Conservation (phyloP, 140 eudicot species). For the Anethum foeniculum region DNA sequence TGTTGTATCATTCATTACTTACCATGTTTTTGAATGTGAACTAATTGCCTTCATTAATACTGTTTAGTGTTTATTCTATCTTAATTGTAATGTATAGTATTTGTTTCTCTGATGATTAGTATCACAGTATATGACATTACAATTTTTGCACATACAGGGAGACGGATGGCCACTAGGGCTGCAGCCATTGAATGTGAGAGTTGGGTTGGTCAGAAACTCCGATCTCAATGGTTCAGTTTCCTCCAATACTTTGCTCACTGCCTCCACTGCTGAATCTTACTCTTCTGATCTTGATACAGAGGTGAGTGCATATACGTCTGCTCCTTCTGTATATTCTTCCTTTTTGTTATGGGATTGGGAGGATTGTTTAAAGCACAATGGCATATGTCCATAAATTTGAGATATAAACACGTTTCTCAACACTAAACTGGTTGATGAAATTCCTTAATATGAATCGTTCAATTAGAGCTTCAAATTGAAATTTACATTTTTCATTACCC, state of each 20-base stretch:
- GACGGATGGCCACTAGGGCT: conserved; percentile 51
- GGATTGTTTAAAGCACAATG: not conserved
- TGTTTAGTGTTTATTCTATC: not conserved
- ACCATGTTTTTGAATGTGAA: not conserved
- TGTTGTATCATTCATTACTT: not conserved
- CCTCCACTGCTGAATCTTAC: conserved; percentile 48
- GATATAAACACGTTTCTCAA: not conserved
- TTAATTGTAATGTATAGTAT: not conserved
- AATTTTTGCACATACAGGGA: conserved; percentile 14
- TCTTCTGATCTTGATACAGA: conserved; percentile 76
- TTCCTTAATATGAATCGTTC: not conserved
- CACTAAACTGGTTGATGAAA: not conserved
- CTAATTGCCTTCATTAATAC: not conserved
- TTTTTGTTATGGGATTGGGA: conserved; percentile 12
- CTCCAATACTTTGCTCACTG: conserved; percentile 68
- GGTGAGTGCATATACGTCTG: conserved; percentile 26
- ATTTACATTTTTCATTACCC: not conserved
- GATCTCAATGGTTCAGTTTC: conserved; percentile 63
- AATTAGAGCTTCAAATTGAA: not conserved
- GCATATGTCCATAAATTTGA: not conserved
- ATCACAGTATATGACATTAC: not conserved
- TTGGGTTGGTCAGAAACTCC: conserved; percentile 36
- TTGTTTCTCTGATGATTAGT: not conserved
- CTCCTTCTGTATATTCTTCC: not conserved
- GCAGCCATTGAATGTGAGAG: conserved; percentile 34